Evolutionary conservation across 352 stramenopile genomes (phyloP).

Genomic region (Pythium brachiatum): DNA sequence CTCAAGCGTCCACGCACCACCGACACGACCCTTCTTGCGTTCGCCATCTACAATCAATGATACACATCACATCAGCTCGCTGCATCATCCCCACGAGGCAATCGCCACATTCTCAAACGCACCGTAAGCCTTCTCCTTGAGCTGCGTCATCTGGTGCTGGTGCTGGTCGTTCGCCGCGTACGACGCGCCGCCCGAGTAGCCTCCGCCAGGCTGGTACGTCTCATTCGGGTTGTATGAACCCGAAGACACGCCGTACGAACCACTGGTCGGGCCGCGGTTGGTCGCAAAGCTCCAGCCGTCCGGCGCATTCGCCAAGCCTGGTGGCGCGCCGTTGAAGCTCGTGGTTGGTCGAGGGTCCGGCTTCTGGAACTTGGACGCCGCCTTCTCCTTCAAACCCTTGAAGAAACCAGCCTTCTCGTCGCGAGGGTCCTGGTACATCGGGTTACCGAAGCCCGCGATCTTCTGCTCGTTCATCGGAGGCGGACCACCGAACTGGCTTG

Average conservation of each 20-base stretch:
- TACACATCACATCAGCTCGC: background rate
- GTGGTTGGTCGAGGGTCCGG: conserved; percentile 58
- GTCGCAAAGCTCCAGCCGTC: conserved; percentile 85
- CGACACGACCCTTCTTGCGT: conserved; percentile 80
- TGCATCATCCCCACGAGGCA: background rate
- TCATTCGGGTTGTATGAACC: conserved; percentile 81
- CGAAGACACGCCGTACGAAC: conserved; percentile 50
- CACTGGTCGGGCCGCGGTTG: conserved; percentile 77
- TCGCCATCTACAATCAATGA: conserved; percentile 50
- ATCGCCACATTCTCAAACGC: conserved; percentile 6
- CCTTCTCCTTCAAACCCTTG: conserved; percentile 83
- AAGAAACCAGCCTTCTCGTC: conserved; percentile 87
- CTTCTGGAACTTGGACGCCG: conserved; percentile 74
- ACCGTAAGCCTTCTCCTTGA: conserved; percentile 82
- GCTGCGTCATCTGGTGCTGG: conserved; percentile 55
- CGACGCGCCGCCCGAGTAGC: conserved; percentile 46
- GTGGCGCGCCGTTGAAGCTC: conserved; percentile 42
- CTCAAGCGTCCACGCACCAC: conserved; percentile 59
- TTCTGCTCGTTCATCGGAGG: conserved; percentile 69
- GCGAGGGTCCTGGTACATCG: conserved; percentile 91
- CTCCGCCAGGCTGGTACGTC: conserved; percentile 63
- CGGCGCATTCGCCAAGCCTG: conserved; percentile 63
- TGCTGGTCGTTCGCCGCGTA: conserved; percentile 51
- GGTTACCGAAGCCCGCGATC: conserved; percentile 94
- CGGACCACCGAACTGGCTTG: conserved; percentile 39